Evolutionary conservation across 1,139 yeast species (phyloP).

Genomic region (Kodamaea alishanica): DNA sequence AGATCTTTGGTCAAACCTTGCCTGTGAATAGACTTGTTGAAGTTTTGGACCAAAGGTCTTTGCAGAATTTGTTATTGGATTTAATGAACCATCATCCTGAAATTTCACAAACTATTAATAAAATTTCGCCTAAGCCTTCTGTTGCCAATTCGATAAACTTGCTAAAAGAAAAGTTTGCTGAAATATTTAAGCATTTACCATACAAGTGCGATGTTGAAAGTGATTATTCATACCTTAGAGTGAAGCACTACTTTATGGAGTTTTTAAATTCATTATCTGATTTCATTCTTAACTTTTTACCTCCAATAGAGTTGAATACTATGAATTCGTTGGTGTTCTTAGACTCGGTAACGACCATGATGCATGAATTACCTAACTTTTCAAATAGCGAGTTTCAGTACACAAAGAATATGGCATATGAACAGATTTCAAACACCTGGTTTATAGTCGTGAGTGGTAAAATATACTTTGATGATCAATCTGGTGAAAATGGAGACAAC

Average conservation of each 20-base stretch:
- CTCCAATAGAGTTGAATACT: slow-evolving; percentile 65
- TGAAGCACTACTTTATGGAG: slow-evolving; percentile 69
- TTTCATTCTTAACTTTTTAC: slow-evolving; percentile 72
- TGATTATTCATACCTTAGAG: slow-evolving; percentile 86
- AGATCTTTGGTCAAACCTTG: slow-evolving; percentile 47
- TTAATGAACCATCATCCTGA: slow-evolving; percentile 63
- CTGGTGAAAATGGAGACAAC: neutral
- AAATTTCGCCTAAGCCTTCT: slow-evolving; percentile 58
- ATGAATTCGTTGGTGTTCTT: slow-evolving; percentile 62
- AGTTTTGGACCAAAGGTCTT: slow-evolving; percentile 54
- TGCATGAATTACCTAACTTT: slow-evolving; percentile 73
- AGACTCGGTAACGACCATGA: slow-evolving; percentile 60
- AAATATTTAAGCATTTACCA: slow-evolving; percentile 55
- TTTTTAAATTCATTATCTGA: slow-evolving; percentile 77
- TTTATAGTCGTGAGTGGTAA: slow-evolving; percentile 52
- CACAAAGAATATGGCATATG: slow-evolving; percentile 68
- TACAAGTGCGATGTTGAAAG: slow-evolving; percentile 69
- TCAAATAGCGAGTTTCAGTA: slow-evolving; percentile 68
- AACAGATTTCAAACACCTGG: slow-evolving; percentile 80
- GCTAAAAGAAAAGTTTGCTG: slow-evolving; percentile 45
- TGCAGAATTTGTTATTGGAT: slow-evolving; percentile 50
- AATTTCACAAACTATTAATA: slow-evolving; percentile 47
- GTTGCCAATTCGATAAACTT: slow-evolving; percentile 49
- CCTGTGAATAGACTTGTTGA: slow-evolving; percentile 64
- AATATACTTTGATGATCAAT: slow-evolving; percentile 11